Conservation (phyloP, 768 basidiomycete species). For the Mycena indigotica region DNA sequence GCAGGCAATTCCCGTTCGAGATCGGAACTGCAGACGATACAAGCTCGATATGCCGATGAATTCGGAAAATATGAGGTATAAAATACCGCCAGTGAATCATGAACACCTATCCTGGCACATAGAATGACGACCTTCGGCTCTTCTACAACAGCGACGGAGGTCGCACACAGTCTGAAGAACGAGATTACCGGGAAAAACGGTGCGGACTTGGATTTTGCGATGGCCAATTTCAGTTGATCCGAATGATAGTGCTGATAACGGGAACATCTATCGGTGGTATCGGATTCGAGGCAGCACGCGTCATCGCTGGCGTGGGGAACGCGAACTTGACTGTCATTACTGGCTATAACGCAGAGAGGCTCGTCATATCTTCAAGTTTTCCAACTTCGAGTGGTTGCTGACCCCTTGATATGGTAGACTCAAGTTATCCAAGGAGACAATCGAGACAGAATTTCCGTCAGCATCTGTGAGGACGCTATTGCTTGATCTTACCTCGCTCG, state of each 20-base stretch:
- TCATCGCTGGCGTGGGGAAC: slow-evolving; percentile 3
- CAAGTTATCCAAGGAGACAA: not conserved
- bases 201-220: not conserved
- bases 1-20: too few relatives aligned
- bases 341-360: not conserved
- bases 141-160: not conserved
- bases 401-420: not conserved
- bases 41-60: too few relatives aligned
- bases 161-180: not conserved
- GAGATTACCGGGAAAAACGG: not conserved
- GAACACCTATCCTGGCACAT: too few relatives aligned
- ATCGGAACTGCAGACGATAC: too few relatives aligned
- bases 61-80: too few relatives aligned
- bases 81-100: too few relatives aligned
- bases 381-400: not conserved
- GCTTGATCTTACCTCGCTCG: slow-evolving; percentile 6
- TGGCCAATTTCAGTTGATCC: not conserved
- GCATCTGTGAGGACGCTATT: not conserved
- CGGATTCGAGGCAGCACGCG: not conserved
- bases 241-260: slow-evolving; percentile 7
- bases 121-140: not conserved
- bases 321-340: slow-evolving; percentile 8
- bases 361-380: not conserved
- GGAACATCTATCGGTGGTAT: not conserved
- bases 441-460: not conserved